A percentile compares a stretch with the other conserved stretches of the same genome.
Evolutionary conservation across 352 stramenopile species (phyloP).

Genomic region (Elongisporangium undulatum): DNA sequence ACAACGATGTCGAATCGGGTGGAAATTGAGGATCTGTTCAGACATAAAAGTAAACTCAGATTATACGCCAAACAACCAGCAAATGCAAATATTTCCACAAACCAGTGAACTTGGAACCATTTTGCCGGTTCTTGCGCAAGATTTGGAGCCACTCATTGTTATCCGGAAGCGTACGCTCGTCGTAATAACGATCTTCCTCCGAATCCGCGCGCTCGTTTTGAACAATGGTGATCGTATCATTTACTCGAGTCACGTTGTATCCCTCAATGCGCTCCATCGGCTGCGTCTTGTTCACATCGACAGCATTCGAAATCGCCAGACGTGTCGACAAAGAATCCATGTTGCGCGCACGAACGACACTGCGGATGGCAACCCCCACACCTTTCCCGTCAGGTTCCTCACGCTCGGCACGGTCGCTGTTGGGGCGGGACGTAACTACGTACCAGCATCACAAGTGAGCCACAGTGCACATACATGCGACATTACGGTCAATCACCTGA

Average conservation of each 20-base stretch:
- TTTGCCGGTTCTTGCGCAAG: slow-evolving; percentile 65
- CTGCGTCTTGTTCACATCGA: slow-evolving; percentile 57
- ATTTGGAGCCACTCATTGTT: slow-evolving; percentile 72
- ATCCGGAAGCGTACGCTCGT: slow-evolving; percentile 60
- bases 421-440: slow-evolving; percentile 26
- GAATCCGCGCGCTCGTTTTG: slow-evolving; percentile 52
- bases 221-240: slow-evolving; percentile 62
- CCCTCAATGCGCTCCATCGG: slow-evolving; percentile 51
- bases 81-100: neutral
- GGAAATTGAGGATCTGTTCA: slow-evolving; percentile 67
- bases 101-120: slow-evolving; percentile 74
- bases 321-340: slow-evolving; percentile 74
- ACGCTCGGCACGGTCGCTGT: slow-evolving; percentile 42
- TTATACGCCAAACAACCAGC: neutral
- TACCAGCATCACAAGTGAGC: neutral
- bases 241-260: slow-evolving; percentile 76
- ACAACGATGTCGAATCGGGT: slow-evolving; percentile 62
- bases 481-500: slow-evolving; percentile 23
- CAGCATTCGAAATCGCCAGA: slow-evolving; percentile 63
- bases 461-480: neutral
- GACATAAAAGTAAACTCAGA: neutral
- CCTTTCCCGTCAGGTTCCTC: slow-evolving; percentile 68
- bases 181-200: slow-evolving; percentile 69
- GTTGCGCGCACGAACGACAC: slow-evolving; percentile 45
- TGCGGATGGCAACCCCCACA: slow-evolving; percentile 47